Percentiles rank a stretch among this genome's conserved stretches.
These are phyloP conservation scores for Psidium guajava DNA, from an alignment of 345 rosid genomes.

Conservation along the genomic window DNA sequence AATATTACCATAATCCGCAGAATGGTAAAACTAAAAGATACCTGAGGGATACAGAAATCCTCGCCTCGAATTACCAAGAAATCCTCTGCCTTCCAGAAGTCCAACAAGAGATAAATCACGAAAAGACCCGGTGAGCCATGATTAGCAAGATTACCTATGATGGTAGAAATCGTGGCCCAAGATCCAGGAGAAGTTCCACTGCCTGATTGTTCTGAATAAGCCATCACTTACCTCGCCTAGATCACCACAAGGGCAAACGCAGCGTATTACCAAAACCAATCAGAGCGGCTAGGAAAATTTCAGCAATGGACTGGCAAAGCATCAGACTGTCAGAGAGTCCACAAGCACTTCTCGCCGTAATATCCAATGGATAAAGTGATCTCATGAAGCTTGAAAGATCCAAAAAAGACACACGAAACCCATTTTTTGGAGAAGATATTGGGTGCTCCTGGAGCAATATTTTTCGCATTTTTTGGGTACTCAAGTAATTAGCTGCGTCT, in stretches of 20 bases:
- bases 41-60: neutral
- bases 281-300: neutral
- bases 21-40: neutral
- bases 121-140: neutral
- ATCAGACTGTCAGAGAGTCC: neutral
- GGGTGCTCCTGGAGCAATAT: no score
- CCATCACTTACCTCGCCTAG: neutral
- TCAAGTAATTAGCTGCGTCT: neutral
- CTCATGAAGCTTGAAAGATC: neutral
- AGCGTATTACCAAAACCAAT: neutral
- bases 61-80: neutral
- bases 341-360: neutral
- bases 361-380: neutral
- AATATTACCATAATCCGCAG: neutral
- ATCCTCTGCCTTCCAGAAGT: neutral
- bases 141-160: neutral
- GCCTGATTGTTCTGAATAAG: neutral
- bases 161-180: neutral
- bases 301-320: neutral
- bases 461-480: neutral
- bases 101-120: neutral
- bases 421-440: neutral
- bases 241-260: neutral
- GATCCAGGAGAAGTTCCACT: neutral
- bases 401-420: neutral